phyloP scores from a whole-genome alignment of 768 basidiomycete genomes.

The Flagelloscypha sp. region DNA sequence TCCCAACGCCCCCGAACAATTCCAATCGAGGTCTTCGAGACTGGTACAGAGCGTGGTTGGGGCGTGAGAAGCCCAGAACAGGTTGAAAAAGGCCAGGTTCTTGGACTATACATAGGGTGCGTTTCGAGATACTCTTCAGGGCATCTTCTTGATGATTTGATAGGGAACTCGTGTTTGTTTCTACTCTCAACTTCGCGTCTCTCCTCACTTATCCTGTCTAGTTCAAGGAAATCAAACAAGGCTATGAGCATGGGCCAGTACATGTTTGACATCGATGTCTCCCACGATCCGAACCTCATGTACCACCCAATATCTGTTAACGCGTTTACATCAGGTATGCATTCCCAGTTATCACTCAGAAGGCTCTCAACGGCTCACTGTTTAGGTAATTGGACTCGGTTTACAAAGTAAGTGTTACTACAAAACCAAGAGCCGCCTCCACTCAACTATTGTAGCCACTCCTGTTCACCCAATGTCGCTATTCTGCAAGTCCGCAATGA shows the following conservation, averaged over 20 bases:
- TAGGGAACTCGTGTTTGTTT: constrained; percentile 8
- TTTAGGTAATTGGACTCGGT: constrained; percentile 21
- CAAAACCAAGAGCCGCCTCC: not conserved
- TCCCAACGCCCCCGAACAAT: constrained; percentile 14
- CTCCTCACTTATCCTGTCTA: too few species aligned
- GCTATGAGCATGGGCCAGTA: constrained; percentile 6
- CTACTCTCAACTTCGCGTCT: not conserved
- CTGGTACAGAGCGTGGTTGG: constrained; percentile 17
- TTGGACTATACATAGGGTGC: constrained; percentile 20
- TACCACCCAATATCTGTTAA: not conserved
- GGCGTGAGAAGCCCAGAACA: constrained; percentile 14
- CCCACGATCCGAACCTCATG: constrained; percentile 7
- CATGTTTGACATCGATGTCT: constrained; percentile 16
- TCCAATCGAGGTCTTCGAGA: constrained; percentile 19
- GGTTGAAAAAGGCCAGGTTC: constrained; percentile 12
- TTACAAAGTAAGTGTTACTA: constrained; percentile 15
- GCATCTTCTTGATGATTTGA: not conserved
- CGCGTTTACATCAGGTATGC: too few species aligned
- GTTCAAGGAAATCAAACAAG: constrained; percentile 5
- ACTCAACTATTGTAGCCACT: constrained; percentile 13
- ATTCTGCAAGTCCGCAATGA: too few species aligned
- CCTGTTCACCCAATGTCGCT: constrained; percentile 18
- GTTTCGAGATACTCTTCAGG: too few species aligned
- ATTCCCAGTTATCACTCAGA: too few species aligned
- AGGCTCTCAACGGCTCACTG: constrained; percentile 4